Evolutionary conservation across 495 filamentous ascomycete genomes (phyloP), one percentile per base, ranked within the genome.

Genomic region (Penicillium mononematosum): DNA sequence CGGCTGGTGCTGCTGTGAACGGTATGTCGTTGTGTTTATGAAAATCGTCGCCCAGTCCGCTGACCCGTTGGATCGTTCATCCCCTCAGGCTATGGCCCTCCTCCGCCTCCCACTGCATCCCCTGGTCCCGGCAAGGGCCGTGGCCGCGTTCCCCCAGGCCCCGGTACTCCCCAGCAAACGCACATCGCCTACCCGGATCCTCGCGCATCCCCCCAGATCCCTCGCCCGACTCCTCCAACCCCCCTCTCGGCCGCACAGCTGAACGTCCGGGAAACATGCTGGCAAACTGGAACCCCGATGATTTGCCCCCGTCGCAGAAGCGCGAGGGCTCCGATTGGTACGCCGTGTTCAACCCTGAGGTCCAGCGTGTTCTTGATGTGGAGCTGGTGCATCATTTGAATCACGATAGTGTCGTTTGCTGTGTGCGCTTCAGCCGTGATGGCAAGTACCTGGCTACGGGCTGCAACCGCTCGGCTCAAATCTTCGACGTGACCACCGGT

Each of bases 321-420:
- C 91, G 91, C 59, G 86, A 91, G 55, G 86, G 87, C 16, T 70
- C 79, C 14, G 91, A 95, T 70, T 95, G 91, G 91, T 93, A 90
- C 73, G 89, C 86, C 31, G 85, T 96, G 53, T 95, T 93, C 78
- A 96, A 96, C 73, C 89, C 90, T 42, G 80, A 85, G 50, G 88
- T 95, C 36, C 88, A 87, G 53, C 88, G 91, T 45, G 82, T 90
- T 36, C 79, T 96, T 48, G 91, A 96, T 66, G 89, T 96, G 32
- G 90, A 95, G 56, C 78, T 95, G 22, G 84, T 93, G n/a, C 90
- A 94, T 68, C 91, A 89, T 17, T 78, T 96, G 14, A 80, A 82
- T 55, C 91, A 95, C 62, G 89, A 95, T 61, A 94, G 89, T 58
- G 90, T 94, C 42, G 91, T 96, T 3, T 94, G 90, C 79, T 95